Evolutionary conservation across 1,284 basidiomycete species (phyloP).

Genomic region (Ustilago esculenta): DNA sequence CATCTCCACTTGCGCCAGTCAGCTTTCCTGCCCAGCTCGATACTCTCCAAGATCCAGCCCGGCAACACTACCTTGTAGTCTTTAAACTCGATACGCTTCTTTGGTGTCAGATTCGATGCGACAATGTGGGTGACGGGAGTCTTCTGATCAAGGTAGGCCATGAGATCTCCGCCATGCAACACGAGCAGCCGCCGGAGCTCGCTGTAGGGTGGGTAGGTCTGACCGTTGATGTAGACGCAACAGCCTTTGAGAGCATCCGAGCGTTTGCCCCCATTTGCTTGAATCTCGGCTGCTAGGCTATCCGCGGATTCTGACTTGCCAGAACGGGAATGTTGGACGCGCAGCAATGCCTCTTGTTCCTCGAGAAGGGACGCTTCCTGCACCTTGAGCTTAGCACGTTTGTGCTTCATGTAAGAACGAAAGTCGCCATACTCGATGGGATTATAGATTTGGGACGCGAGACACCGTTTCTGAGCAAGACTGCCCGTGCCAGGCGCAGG

Average conservation of each 20-base stretch:
- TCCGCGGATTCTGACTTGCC: background rate
- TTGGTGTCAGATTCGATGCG: constrained; percentile 86
- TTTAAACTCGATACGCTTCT: constrained; percentile 86
- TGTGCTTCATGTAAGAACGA: constrained; percentile 86
- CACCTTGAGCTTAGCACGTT: constrained; percentile 77
- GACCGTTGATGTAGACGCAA: constrained; percentile 79
- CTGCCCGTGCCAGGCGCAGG: constrained; percentile 1
- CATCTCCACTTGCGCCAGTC: constrained; percentile 73
- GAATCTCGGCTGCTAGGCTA: constrained; percentile 13
- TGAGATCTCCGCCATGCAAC: constrained; percentile 82
- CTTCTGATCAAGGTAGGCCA: constrained; percentile 85
- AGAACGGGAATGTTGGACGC: constrained; percentile 6
- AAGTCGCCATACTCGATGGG: constrained; percentile 82
- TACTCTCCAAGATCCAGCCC: constrained; percentile 85
- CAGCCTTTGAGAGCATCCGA: constrained; percentile 53
- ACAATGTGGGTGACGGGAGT: constrained; percentile 78
- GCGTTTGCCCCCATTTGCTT: constrained; percentile 20
- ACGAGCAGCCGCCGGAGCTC: constrained; percentile 83
- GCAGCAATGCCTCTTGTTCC: constrained; percentile 38
- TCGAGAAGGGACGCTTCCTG: constrained; percentile 52
- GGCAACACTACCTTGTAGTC: constrained; percentile 87
- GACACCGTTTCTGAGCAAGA: constrained; percentile 18
- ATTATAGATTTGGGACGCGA: constrained; percentile 71
- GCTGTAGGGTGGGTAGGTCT: constrained; percentile 85
- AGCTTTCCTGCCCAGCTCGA: constrained; percentile 75